Conservation (phyloP, 2,329 filamentous ascomycete genomes). For the Hypoxylon sp. region DNA sequence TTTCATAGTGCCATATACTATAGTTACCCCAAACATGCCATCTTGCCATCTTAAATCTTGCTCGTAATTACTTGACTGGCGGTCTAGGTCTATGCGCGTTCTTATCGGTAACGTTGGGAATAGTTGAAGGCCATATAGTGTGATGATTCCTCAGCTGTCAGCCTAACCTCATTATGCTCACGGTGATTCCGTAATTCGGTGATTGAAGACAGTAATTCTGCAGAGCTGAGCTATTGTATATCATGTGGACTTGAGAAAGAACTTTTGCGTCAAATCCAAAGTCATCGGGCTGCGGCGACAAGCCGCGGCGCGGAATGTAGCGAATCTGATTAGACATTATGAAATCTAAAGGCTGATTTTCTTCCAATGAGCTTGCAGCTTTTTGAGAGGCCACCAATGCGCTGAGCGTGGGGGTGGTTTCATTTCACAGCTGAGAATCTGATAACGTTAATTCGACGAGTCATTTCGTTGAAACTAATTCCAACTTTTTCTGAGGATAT, state of each 20-base stretch:
- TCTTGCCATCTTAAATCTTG: not conserved
- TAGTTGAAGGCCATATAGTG: not conserved
- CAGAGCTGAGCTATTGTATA: not conserved
- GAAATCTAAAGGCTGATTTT: not conserved
- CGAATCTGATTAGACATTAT: not conserved
- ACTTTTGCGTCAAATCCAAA: not conserved
- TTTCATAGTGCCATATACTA: not conserved
- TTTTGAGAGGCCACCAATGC: not conserved
- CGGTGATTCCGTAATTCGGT: not conserved
- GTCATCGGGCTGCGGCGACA: not conserved
- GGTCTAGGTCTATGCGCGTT: not conserved
- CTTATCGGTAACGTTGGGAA: not conserved
- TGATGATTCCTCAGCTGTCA: not conserved
- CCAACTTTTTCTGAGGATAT: conserved; percentile 23
- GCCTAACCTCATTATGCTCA: not conserved
- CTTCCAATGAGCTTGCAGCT: conserved; percentile 16
- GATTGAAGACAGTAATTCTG: not conserved
- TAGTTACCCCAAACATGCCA: not conserved
- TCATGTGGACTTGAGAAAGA: not conserved
- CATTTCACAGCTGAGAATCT: conserved; percentile 20
- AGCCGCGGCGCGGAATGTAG: not conserved
- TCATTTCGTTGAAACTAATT: conserved; percentile 20
- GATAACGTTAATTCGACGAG: conserved; percentile 30
- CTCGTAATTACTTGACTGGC: not conserved
- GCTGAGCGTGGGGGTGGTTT: conserved; percentile 31